Base-by-base conservation (phyloP, 2,329 filamentous ascomycete genomes). In the Rasamsonia emersonii region DNA sequence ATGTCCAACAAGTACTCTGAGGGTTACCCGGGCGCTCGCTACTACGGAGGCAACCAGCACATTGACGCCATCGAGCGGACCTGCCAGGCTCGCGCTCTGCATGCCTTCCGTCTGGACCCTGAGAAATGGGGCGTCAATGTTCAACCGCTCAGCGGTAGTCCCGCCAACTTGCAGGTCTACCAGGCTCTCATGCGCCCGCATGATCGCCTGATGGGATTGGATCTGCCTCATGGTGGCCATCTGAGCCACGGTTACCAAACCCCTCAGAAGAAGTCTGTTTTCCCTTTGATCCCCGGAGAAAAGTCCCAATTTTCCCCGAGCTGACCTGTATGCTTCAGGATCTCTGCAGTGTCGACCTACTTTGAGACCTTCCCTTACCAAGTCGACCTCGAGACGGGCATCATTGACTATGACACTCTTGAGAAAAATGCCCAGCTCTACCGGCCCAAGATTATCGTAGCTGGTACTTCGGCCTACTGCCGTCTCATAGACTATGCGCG, bases 1-100 rank as follows among this genome's bases (percentile, higher is more conserved):
- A 93, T 91, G 83, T 86, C 84, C 65, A 94, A 98, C 77, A 98
- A 98, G 73, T 98, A 98, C 77, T 95, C 86, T 11, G 91, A 98
- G 73, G 91, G 91, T 46, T 94, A 94, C 65, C 91, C 91, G 47
- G 91, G 91, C 60, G 91, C 91, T 52, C 82, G 91, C 65, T 98
- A 98, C 77, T 98, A 98, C 58, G 91, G 91, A 58, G 91, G 91
- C 58, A 98, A 98, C 72, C 83, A 98, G 74, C 86, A 91, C 75
- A 98, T 98, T 49, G 91, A 98, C 64, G 74, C 85, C 65, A 86
- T 95, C 54, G 91, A 98, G 75, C 75, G 83, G 47, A 82, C 91
- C 40, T 98, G 91, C 76, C 91, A 98, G 72, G 74, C 78, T 62
- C 82, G 91, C 67, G 91, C 91, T 45, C 81, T 98, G 43, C 75